These are phyloP conservation scores for Phaeoacremonium minimum DNA, from an alignment of 2,329 filamentous ascomycete species.

Conservation along the genomic window DNA sequence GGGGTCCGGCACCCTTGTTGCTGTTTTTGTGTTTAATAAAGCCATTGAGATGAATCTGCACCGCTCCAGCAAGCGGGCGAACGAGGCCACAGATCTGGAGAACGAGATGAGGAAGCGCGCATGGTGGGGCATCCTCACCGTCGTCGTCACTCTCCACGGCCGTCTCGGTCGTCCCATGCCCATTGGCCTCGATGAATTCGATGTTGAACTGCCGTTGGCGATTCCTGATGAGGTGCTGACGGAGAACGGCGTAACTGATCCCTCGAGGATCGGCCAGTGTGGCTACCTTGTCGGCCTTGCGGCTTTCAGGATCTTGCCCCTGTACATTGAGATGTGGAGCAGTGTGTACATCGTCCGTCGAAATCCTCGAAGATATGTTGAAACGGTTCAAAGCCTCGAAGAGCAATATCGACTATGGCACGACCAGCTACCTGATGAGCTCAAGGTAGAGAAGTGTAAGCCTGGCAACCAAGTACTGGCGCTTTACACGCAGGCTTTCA, in stretches of 20 bases:
- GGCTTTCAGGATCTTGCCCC: slow-evolving; percentile 59
- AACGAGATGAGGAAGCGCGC: slow-evolving; percentile 74
- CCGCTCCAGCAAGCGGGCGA: slow-evolving; percentile 54
- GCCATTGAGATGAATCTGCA: slow-evolving; percentile 75
- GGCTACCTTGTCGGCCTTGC: slow-evolving; percentile 63
- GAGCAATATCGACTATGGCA: slow-evolving; percentile 59
- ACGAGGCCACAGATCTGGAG: slow-evolving; percentile 50
- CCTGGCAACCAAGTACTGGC: slow-evolving; percentile 43
- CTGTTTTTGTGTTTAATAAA: slow-evolving; percentile 59
- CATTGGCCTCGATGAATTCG: slow-evolving; percentile 69
- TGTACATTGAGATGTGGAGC: slow-evolving; percentile 70
- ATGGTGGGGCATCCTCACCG: slow-evolving; percentile 68
- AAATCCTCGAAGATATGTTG: slow-evolving; percentile 58
- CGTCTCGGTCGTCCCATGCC: slow-evolving; percentile 76
- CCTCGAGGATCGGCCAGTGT: slow-evolving; percentile 53
- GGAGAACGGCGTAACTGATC: slow-evolving; percentile 55
- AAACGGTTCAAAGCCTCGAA: slow-evolving; percentile 62
- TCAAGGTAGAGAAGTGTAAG: slow-evolving; percentile 42
- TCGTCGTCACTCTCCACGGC: slow-evolving; percentile 66
- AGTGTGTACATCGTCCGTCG: slow-evolving; percentile 69
- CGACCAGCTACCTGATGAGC: slow-evolving; percentile 56
- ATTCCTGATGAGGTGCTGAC: slow-evolving; percentile 68
- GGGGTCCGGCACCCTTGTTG: slow-evolving; percentile 67
- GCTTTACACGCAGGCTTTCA: slow-evolving; percentile 49
- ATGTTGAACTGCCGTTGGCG: slow-evolving; percentile 70